Evolutionary conservation across 345 rosid genomes (phyloP), one percentile per base, ranked within the genome.

Genomic region (Murraya koenigii): DNA sequence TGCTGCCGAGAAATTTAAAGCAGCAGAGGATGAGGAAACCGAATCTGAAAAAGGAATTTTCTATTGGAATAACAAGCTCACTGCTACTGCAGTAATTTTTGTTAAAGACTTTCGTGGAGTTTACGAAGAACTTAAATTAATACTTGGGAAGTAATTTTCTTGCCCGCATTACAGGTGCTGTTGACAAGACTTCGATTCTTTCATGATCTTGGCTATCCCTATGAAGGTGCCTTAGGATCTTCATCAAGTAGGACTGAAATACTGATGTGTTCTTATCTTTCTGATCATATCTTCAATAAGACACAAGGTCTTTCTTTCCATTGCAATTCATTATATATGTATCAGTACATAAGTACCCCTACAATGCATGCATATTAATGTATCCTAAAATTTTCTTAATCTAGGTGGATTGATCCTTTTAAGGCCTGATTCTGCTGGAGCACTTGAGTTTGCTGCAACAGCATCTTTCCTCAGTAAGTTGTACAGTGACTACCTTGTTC

Each of bases 51-150:
- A 77, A 80, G 88, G 87, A 35, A 63, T 83, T 61, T 88, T 89
- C 81, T 82, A 77, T 74, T 91, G 95, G 95, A 87, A 89, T 84
- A 91, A 84, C 83, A 91, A 89, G 83, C 77, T 88, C 39, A 74
- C 83, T 7, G 88, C 90, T 44, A 86, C n/a, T 32, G 80, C 71
- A 80, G 94, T 91, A 86, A 82, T 17, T 28, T 72, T 41, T 10
- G 72, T 22, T 5, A 23, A 63, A 23, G 35, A n/a, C 54, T 25
- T 64, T 47, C 7, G 7, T 52, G 14, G 1, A 11, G 61, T 75
- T 63, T n/a, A 0, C 7, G 41, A 33, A 17, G 17, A 22, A 26
- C 44, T 66, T 15, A 13, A 23, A 25, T 62, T 28, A 32, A 54
- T 35, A 26, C 20, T 32, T 59, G 76, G 49, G 56, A 78, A 70